Evolutionary conservation across 805 yeast genomes (phyloP), one percentile per base, ranked within the genome.

Genomic region (Candida lessepsii): DNA sequence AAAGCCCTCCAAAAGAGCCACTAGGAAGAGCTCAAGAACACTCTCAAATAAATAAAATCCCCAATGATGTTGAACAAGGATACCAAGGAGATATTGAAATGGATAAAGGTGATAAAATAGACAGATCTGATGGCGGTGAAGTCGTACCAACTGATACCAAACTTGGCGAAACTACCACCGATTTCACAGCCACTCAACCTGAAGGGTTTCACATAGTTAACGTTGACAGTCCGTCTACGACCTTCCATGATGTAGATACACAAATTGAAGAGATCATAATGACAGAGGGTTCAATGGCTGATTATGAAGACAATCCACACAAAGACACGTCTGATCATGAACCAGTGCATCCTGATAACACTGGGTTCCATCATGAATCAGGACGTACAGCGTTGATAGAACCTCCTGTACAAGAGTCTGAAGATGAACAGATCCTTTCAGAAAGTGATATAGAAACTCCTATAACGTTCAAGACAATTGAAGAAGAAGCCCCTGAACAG

Each of bases 401-500:
- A 11, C 21, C 17, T 8, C 15, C 25, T 18, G 17, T 29, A 15
- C 9, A 35, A 6, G 14, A 19, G 10, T 19, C 15, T 13, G 44
- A 34, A 23, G 53, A 51, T 3, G 54, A 48, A 41, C 33, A 19
- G 17, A 39, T 26, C 3, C 23, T 28, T 11, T 30, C 35, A 5
- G 37, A 18, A 16, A 35, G 39, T 18, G 43, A 37, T 15, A 29
- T 37, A 9, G 41, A 29, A 4, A 35, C 49, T 4, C 67, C 67
- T 2, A 6, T 17, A 2, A 30, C 53, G 3, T 63, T 63, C 49
- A 55, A 40, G 41, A 55, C 67, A 1, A 45, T 63, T 5, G 35
- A 49, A 29, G 49, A 47, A 15, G 65, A 62, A 44, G 47, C 48
- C 10, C 63, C 64, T 9, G 53, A 57, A 35, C 49, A 32, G 0